Base-by-base conservation (phyloP, 345 rosid genomes). In the Euphorbia lathyris region DNA sequence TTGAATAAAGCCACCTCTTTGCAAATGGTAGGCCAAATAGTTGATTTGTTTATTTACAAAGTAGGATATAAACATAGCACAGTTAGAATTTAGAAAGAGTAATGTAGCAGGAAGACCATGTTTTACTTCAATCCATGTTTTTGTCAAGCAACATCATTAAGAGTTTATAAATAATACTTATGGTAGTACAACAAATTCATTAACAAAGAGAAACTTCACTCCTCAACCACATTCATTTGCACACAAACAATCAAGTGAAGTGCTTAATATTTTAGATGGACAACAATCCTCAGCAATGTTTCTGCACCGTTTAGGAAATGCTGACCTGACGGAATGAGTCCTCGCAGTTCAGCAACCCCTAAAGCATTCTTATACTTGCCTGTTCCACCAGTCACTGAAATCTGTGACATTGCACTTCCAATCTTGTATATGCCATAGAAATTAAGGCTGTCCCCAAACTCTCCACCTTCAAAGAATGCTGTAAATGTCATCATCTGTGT, bases 401-500 rank as follows among this genome's bases (percentile, higher is more conserved):
- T 65, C n/a, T 83, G 87, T 7, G 97, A 90, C 81, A 92, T 79
- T 16, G 88, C 19, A 69, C 92, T 83, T 13, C 97, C 93, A 1
- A 84, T 84, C 80, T 74, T 88, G 77, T 86, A 95, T 43, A 85
- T 78, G 0, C 97, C 99, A 23, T 86, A 95, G 81, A 95, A 88
- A 83, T 90, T 95, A 73, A 95, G 88, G 86, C 84, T 86, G 58
- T 95, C 96, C 10, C 92, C 93, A 14, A 90, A 95, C 48, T 95
- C 97, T 4, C 96, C 97, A 19, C 88, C 99, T 82, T 95, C 99
- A 19, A 95, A 75, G 90, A 86, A 81, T 36, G 97, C 93, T 29
- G 97, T 87, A 76, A 95, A 95, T 52, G 97, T 86, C 97, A 94
- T 88, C 97, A 91, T 90, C 81, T 94, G 99, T 40, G 89, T 87